Evolutionary conservation across 352 stramenopile species (phyloP).

Genomic region (Pythium plurisporium): DNA sequence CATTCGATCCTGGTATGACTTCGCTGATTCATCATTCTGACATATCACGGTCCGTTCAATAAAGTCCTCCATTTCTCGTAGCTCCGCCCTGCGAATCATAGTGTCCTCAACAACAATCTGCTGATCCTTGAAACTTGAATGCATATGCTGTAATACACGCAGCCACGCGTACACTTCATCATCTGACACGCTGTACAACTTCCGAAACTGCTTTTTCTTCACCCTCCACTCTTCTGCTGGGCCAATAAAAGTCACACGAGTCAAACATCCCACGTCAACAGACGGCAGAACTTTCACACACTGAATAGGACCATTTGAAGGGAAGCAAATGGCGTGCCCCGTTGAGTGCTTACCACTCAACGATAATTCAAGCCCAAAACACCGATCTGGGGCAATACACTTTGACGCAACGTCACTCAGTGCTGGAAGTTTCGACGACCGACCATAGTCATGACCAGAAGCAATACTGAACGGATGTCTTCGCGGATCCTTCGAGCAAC

Average conservation of each 20-base stretch:
- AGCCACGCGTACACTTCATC: slow-evolving; percentile 1
- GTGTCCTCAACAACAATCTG: not conserved
- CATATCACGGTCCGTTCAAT: not conserved
- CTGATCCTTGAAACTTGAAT: not conserved
- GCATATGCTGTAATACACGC: not conserved
- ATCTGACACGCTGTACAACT: not conserved
- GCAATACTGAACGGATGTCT: not conserved
- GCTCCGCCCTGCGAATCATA: not conserved
- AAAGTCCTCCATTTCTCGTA: not conserved
- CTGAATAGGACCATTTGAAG: not conserved
- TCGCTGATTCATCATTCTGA: not conserved
- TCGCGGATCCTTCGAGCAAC: not conserved
- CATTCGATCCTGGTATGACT: not conserved
- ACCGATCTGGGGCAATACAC: not conserved
- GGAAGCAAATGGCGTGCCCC: slow-evolving; percentile 10
- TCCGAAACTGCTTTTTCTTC: not conserved
- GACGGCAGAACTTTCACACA: not conserved
- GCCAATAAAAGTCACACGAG: not conserved
- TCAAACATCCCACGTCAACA: not conserved
- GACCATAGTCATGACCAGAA: not conserved
- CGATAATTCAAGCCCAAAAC: not conserved
- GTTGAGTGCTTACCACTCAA: not conserved
- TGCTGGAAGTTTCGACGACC: not conserved
- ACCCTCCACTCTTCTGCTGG: not conserved
- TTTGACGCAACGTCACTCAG: not conserved